A percentile compares a stretch with the other conserved stretches of the same genome.
These are phyloP conservation scores for Sclerotinia subarctica DNA, from an alignment of 2,329 filamentous ascomycete genomes.

Conservation along the genomic window DNA sequence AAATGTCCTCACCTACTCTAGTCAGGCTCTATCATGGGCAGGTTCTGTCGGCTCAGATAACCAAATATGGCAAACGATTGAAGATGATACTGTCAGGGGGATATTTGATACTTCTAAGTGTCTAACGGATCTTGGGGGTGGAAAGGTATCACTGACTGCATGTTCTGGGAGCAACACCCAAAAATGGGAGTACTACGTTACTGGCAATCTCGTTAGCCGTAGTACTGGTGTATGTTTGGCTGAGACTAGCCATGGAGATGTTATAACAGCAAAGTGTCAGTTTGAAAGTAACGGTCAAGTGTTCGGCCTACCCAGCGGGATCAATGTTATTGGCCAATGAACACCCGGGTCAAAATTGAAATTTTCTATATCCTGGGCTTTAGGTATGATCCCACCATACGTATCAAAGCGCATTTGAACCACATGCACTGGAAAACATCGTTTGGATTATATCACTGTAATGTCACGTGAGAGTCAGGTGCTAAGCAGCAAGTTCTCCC, in stretches of 20 bases:
- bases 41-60: constrained; percentile 41
- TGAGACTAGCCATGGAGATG: constrained; percentile 37
- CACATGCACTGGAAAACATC: background rate
- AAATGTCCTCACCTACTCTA: constrained; percentile 41
- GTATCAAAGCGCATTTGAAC: background rate
- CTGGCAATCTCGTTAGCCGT: constrained; percentile 44
- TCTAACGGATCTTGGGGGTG: constrained; percentile 41
- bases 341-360: background rate
- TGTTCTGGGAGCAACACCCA: constrained; percentile 41
- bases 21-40: constrained; percentile 36
- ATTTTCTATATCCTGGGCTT: background rate
- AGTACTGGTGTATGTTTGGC: constrained; percentile 41
- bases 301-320: constrained; percentile 47
- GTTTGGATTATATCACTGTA: background rate
- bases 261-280: constrained; percentile 39
- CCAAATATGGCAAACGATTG: constrained; percentile 45
- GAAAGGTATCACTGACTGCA: constrained; percentile 31
- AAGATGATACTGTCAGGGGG: constrained; percentile 41
- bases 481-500: background rate
- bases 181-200: constrained; percentile 45
- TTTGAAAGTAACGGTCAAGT: constrained; percentile 45
- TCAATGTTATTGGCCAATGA: constrained; percentile 27
- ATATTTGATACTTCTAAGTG: constrained; percentile 41
- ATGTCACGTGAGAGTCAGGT: background rate
- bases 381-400: too few relatives aligned